These are phyloP conservation scores for Ganoderma lingzhi DNA, from an alignment of 1,284 basidiomycete species.

Conservation along the genomic window DNA sequence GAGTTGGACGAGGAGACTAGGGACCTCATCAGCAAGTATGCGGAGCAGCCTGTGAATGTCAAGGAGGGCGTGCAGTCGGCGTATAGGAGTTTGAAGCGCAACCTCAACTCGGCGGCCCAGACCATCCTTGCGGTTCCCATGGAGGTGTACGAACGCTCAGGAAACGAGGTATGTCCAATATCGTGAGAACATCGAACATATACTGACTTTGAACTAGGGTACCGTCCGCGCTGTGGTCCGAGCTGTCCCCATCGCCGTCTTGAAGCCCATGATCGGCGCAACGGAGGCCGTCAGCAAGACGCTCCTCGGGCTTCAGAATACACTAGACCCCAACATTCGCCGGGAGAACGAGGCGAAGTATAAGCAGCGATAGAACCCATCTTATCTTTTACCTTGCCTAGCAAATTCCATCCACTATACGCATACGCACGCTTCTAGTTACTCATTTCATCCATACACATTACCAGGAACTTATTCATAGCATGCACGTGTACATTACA, in stretches of 20 bases:
- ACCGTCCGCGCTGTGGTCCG: slow-evolving; percentile 92
- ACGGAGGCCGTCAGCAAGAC: slow-evolving; percentile 97
- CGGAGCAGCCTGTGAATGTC: slow-evolving; percentile 87
- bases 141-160: slow-evolving; percentile 96
- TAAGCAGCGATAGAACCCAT: slow-evolving; percentile 66
- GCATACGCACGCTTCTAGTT: slow-evolving; percentile 30
- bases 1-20: slow-evolving; percentile 52
- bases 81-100: slow-evolving; percentile 85
- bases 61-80: slow-evolving; percentile 91
- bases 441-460: slow-evolving; percentile 31
- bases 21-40: slow-evolving; percentile 86
- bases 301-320: slow-evolving; percentile 90
- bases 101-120: slow-evolving; percentile 93
- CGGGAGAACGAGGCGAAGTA: slow-evolving; percentile 90
- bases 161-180: slow-evolving; percentile 72
- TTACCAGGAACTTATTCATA: slow-evolving; percentile 36
- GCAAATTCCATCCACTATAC: slow-evolving; percentile 9
- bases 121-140: slow-evolving; percentile 98
- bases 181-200: slow-evolving; percentile 2
- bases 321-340: slow-evolving; percentile 82
- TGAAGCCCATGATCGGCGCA: slow-evolving; percentile 97
- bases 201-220: slow-evolving; percentile 59
- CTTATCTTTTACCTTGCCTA: background rate
- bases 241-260: slow-evolving; percentile 95
- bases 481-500: slow-evolving; percentile 34